A percentile compares a stretch with the other conserved stretches of the same genome.
Evolutionary conservation across 1,284 basidiomycete species (phyloP).

Genomic region (Apiotrichum sp.): DNA sequence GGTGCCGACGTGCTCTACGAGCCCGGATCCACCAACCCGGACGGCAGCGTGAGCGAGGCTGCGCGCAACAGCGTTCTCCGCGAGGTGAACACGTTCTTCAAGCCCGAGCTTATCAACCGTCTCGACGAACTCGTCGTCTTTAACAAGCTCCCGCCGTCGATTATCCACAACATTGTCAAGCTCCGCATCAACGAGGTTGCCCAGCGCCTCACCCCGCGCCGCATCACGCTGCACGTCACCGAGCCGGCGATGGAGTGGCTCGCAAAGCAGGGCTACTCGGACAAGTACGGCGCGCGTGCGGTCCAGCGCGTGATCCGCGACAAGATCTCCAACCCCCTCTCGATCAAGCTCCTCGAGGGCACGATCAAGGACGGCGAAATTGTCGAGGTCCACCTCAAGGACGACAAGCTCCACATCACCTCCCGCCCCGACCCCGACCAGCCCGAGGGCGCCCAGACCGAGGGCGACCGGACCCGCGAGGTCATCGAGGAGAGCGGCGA

Average conservation of each 20-base stretch:
- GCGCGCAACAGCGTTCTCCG: conserved; percentile 67
- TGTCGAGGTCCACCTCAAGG: conserved; percentile 53
- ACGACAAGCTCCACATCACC: conserved; percentile 42
- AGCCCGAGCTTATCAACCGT: conserved; percentile 84
- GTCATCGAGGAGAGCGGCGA: conserved; percentile 14
- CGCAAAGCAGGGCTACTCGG: conserved; percentile 72
- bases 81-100: conserved; percentile 70
- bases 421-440: conserved; percentile 14
- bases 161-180: conserved; percentile 70
- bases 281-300: conserved; percentile 76
- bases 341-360: conserved; percentile 66
- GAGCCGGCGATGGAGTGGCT: conserved; percentile 64
- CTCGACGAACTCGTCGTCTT: conserved; percentile 83
- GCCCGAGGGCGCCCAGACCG: neutral
- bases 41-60: conserved; percentile 61
- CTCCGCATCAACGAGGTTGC: conserved; percentile 70
- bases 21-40: conserved; percentile 56
- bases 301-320: conserved; percentile 72
- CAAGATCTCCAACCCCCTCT: conserved; percentile 70
- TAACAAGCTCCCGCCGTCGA: conserved; percentile 71
- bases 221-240: conserved; percentile 69
- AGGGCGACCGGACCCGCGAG: conserved; percentile 8
- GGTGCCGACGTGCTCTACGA: conserved; percentile 70
- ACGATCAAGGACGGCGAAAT: conserved; percentile 67
- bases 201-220: conserved; percentile 57